Evolutionary conservation across 768 basidiomycete species (phyloP).

Genomic region (Lactarius sanguifluus): DNA sequence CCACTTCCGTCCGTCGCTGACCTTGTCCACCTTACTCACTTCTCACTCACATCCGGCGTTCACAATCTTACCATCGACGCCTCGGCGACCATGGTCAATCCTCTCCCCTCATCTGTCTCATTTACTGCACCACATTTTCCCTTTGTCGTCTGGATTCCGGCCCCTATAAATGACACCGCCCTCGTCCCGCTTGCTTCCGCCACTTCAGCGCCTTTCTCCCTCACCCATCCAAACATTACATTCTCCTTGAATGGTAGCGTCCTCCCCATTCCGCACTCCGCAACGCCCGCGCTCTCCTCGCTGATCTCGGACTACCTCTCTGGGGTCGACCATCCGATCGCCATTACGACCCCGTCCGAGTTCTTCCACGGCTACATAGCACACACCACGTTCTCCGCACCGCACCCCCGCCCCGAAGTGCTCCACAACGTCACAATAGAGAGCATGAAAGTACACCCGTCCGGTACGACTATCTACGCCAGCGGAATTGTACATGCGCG

Average conservation of each 20-base stretch:
- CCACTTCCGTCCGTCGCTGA: constrained; percentile 58
- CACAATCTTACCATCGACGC: constrained; percentile 41
- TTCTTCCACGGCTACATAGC: constrained; percentile 51
- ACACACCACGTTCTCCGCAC: constrained; percentile 60
- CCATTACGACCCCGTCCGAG: constrained; percentile 50
- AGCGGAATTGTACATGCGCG: constrained; percentile 67
- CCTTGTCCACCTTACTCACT: constrained; percentile 59
- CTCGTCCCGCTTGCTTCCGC: constrained; percentile 54
- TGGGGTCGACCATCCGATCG: constrained; percentile 53
- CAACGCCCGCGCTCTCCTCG: constrained; percentile 49
- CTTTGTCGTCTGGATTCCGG: constrained; percentile 57
- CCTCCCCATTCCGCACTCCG: constrained; percentile 47
- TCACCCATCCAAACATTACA: constrained; percentile 69
- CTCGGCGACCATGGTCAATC: constrained; percentile 57
- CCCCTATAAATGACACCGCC: constrained; percentile 23
- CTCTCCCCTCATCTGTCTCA: constrained; percentile 49
- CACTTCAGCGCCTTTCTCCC: constrained; percentile 52
- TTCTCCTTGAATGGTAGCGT: constrained; percentile 56
- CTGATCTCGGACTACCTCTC: constrained; percentile 69
- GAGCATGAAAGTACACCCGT: constrained; percentile 69
- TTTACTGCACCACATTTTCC: constrained; percentile 58
- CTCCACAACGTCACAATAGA: constrained; percentile 71
- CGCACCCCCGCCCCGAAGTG: constrained; percentile 60
- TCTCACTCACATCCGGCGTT: constrained; percentile 44
- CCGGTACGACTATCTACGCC: constrained; percentile 51